Base-by-base conservation (phyloP, 2,329 filamentous ascomycete species). In the Endoconidiophora laricicola region DNA sequence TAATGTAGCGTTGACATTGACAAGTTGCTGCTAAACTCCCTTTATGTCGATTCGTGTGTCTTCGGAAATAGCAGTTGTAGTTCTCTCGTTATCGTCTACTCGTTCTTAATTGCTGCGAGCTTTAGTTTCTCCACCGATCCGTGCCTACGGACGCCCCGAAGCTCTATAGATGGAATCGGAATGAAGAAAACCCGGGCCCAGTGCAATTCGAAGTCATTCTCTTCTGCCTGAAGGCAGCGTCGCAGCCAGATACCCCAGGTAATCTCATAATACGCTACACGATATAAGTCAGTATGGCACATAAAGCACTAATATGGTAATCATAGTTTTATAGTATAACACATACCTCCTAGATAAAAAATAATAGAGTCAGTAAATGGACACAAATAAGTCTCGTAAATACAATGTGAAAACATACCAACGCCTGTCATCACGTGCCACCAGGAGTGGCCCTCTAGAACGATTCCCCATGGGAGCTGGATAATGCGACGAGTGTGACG, bases 241-340 rank as follows among this genome's bases (percentile, higher is more conserved):
- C 84, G 76, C 16, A 91, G 70, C 81, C 84, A 90, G 23, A 88
- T 78, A 3, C 84, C 81, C 85, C 86, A 93, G 12, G 78, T 69
- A 57, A 93, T 86, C 61, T 90, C 86, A 60, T 81, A 83, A 63
- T 93, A 93, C 14, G 85, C 85, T 61, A 51, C 33, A 39, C 18
- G 16, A 10, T 46, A 36, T 23, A 26, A 3, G n/a, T 41, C 16
- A 33, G 20, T 36, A 38, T 33, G n/a, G 20, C 41, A 37, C 16
- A 26, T 44, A 36, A 10, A 20, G 20, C 16, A 10, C 6, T 2
- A 16, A 40, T 10, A 14, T 5, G n/a, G 33, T 39, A n/a, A 40
- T 12, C 16, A n/a, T 37, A 16, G 16, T 23, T 22, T 42, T 4
- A 26, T 4, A 33, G 23, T 16, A 49, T 38, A 38, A 10, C n/a